Percentiles rank a stretch among this genome's conserved stretches.
phyloP scores from a whole-genome alignment of 2,329 filamentous ascomycete genomes.

The Chaetomium globosum region DNA sequence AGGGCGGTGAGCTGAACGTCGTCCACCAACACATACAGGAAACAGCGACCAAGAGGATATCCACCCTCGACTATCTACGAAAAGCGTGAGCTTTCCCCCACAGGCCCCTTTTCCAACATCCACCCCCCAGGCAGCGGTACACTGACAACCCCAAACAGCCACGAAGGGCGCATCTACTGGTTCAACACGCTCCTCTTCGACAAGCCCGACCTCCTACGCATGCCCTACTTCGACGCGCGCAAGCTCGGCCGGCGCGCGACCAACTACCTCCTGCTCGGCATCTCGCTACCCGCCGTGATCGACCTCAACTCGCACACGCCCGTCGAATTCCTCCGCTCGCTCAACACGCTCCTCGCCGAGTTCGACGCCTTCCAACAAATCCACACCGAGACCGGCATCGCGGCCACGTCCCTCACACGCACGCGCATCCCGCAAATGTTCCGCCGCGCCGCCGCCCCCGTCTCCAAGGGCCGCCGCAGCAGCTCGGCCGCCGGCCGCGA shows the following conservation, averaged over 20 bases:
- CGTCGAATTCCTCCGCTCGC: slow-evolving; percentile 80
- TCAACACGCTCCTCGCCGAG: slow-evolving; percentile 83
- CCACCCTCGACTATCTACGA: slow-evolving; percentile 86
- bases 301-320: slow-evolving; percentile 82
- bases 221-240: slow-evolving; percentile 82
- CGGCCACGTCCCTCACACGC: slow-evolving; percentile 70
- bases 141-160: slow-evolving; percentile 55
- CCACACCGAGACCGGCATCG: slow-evolving; percentile 74
- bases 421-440: slow-evolving; percentile 84
- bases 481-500: slow-evolving; percentile 43
- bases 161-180: slow-evolving; percentile 95
- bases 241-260: slow-evolving; percentile 88
- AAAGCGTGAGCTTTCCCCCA: slow-evolving; percentile 69
- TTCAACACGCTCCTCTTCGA: slow-evolving; percentile 96
- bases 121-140: not conserved
- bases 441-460: slow-evolving; percentile 60
- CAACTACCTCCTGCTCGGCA: slow-evolving; percentile 88
- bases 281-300: slow-evolving; percentile 85
- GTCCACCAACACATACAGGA: slow-evolving; percentile 74
- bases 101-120: not conserved
- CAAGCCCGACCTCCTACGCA: slow-evolving; percentile 73
- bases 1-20: slow-evolving; percentile 50
- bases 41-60: slow-evolving; percentile 86
- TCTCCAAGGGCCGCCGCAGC: slow-evolving; percentile 60
- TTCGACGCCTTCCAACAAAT: slow-evolving; percentile 93